Base-by-base conservation (phyloP, 2,329 filamentous ascomycete genomes). In the Graphilbum fragrans region DNA sequence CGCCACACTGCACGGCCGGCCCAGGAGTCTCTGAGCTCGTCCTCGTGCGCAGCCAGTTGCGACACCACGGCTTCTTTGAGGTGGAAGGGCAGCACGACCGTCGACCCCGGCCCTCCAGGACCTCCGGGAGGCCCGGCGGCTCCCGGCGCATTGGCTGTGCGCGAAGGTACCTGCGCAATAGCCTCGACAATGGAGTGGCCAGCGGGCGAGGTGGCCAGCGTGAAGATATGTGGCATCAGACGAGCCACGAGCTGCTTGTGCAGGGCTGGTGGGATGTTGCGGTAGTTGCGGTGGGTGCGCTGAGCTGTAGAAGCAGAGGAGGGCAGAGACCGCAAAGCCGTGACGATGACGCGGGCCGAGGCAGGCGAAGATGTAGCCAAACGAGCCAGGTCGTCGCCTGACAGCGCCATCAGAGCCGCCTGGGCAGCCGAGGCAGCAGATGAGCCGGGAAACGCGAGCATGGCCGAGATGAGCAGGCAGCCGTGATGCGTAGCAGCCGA, bases 391-490 rank as follows among this genome's bases (percentile, higher is more conserved):
- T 64, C 71, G 41, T 67, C 72, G 36, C 62, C 57, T 11, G 68
- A 64, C 49, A 82, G 69, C 4, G 74, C 66, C 18, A 80, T 63
- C 20, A 92, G 61, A n/a, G 81, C 75, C 16, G 79, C 73, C 55
- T 92, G 85, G 25, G 94, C 73, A 11, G 88, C 70, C n/a, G n/a
- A n/a, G 39, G 75, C 75, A 43, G 74, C 71, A 2, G 88, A 66
- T 1, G 72, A 60, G 1, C 86, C 86, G 0, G 83, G 74, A 21
- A 86, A 80, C 8, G 74, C 64, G 39, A 96, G 75, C 66, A 98
- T 82, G 4, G 82, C 66, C 47, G 92, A 80, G 9, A 84, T 80
- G 22, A 98, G 72, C 37, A 94, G 71, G 18, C 85, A 86, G 45
- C 82, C 86, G 63, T 98, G 88, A 3, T 67, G 69, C 27, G 69